phyloP scores from a whole-genome alignment of 805 yeast species.

The Debaryomyces prosopidis region DNA sequence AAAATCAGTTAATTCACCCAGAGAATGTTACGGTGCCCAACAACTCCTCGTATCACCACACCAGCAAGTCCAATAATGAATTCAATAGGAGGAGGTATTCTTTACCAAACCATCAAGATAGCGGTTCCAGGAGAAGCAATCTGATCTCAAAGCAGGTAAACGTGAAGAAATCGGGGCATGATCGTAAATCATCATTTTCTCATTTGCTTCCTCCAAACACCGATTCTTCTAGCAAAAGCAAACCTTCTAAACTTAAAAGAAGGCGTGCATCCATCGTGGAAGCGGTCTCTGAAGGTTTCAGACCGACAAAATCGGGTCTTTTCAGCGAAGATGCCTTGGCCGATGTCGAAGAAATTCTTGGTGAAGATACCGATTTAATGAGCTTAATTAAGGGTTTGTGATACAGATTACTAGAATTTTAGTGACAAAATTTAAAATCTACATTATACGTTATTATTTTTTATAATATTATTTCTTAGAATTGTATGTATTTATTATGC shows the following conservation, averaged over 20 bases:
- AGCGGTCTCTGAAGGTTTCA: constrained; percentile 72
- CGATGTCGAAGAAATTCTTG: constrained; percentile 69
- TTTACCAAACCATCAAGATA: constrained; percentile 12
- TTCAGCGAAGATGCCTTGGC: constrained; percentile 74
- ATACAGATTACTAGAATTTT: constrained; percentile 1
- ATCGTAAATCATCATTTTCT: constrained; percentile 2
- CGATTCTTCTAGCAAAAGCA: not conserved
- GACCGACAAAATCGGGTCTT: constrained; percentile 74
- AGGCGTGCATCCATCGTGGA: constrained; percentile 71
- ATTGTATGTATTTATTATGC: not conserved
- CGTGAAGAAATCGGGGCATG: constrained; percentile 2
- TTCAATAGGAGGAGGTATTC: constrained; percentile 26
- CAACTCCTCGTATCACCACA: constrained; percentile 24
- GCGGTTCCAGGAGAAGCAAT: constrained; percentile 9
- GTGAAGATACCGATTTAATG: constrained; percentile 51
- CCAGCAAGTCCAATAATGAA: constrained; percentile 26
- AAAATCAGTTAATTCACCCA: constrained; percentile 23
- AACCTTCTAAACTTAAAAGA: constrained; percentile 37
- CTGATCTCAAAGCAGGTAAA: constrained; percentile 1
- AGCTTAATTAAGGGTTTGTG: constrained; percentile 37
- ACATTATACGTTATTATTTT: not conserved
- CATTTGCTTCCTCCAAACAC: not conserved
- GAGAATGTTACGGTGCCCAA: constrained; percentile 19
- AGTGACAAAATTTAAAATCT: not conserved
- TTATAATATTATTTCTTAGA: not conserved